Evolutionary conservation across 106 monocot species (phyloP).

Genomic region (Hemerocallis citrina): DNA sequence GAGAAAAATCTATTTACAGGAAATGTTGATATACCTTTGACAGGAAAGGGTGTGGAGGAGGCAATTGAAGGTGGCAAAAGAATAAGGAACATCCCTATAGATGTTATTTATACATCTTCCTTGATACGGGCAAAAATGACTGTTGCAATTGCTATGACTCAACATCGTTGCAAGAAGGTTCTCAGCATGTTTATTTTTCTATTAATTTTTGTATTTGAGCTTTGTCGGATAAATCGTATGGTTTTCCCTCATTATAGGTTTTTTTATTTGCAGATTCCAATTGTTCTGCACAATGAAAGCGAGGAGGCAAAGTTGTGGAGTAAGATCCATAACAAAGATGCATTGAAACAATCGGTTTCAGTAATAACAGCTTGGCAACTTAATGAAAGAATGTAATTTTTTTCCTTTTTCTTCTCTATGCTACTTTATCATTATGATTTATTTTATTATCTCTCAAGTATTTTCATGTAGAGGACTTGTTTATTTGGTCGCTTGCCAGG

Average conservation of each 20-base stretch:
- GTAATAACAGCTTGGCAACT: slow-evolving; percentile 86
- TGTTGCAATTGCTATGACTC: slow-evolving; percentile 92
- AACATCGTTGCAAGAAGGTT: slow-evolving; percentile 85
- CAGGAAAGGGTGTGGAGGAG: slow-evolving; percentile 74
- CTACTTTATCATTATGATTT: not conserved
- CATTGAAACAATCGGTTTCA: slow-evolving; percentile 66
- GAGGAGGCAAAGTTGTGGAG: slow-evolving; percentile 55
- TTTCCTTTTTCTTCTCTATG: not conserved
- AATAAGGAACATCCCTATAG: slow-evolving; percentile 81
- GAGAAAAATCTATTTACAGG: slow-evolving; percentile 94
- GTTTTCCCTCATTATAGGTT: not conserved
- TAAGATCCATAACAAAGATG: slow-evolving; percentile 54
- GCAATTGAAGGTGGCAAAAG: slow-evolving; percentile 91
- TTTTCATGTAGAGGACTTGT: not conserved
- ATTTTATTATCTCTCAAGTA: too few relatives aligned
- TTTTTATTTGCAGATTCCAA: slow-evolving; percentile 51
- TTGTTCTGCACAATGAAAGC: slow-evolving; percentile 68
- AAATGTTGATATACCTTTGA: slow-evolving; percentile 85
- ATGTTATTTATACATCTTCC: slow-evolving; percentile 65
- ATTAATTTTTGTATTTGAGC: not conserved
- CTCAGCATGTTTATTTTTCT: not conserved
- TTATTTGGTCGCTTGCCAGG: slow-evolving; percentile 25
- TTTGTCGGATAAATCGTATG: not conserved
- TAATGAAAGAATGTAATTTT: slow-evolving; percentile 83
- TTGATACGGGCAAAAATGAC: slow-evolving; percentile 94